These are phyloP conservation scores for Colletotrichum camelliae DNA, from an alignment of 2,329 filamentous ascomycete genomes.

Conservation along the genomic window DNA sequence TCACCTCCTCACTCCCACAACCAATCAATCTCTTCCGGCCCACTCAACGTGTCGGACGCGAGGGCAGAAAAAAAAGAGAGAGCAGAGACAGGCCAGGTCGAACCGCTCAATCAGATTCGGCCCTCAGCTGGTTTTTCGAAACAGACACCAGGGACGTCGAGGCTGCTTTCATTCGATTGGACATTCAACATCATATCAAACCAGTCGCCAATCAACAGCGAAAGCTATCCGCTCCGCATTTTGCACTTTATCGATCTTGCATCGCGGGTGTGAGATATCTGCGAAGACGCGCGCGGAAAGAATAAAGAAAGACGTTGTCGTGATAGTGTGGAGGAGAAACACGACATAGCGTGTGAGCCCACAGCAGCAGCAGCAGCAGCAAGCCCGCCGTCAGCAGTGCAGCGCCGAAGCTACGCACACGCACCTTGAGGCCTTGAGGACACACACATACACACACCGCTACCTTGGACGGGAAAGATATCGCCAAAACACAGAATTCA, in stretches of 20 bases:
- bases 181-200: constrained; percentile 3
- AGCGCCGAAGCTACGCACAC: background rate
- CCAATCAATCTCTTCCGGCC: constrained; percentile 53
- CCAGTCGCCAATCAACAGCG: constrained; percentile 15
- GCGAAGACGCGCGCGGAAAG: background rate
- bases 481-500: background rate
- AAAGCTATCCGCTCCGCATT: constrained; percentile 16
- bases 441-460: background rate
- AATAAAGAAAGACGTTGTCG: background rate
- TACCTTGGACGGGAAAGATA: background rate
- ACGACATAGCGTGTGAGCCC: background rate
- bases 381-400: background rate
- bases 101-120: constrained; percentile 35
- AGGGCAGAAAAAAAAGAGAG: constrained; percentile 20
- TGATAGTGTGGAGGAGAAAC: background rate
- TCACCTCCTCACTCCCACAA: constrained; percentile 49
- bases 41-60: constrained; percentile 33
- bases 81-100: constrained; percentile 20
- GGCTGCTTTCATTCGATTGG: constrained; percentile 14
- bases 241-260: constrained; percentile 19
- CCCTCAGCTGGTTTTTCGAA: constrained; percentile 13
- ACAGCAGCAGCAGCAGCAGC: background rate
- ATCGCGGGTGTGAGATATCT: constrained; percentile 4
- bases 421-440: background rate
- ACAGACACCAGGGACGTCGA: constrained; percentile 12